Evolutionary conservation across 2,329 filamentous ascomycete species (phyloP), one percentile per base, ranked within the genome.

Genomic region (Claviceps pusilla): DNA sequence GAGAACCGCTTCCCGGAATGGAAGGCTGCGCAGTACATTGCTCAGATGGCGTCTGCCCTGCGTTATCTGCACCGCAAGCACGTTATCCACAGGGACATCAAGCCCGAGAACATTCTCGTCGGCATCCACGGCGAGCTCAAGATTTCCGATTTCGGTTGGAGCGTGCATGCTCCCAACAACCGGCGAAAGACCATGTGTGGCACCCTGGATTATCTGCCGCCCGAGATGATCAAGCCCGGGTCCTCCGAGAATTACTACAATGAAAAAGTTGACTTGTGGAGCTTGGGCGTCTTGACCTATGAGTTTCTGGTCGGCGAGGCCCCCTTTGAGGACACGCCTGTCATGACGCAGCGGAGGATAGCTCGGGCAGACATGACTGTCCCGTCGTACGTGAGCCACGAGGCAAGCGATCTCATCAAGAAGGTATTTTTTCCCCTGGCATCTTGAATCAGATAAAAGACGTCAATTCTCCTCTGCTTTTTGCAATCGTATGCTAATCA

Each of bases 51-150:
- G 3, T 57, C 58, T 9, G 62, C 65, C 0, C 54, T 68, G 53
- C 54, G 50, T 2, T 65, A 66, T 45, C 58, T 68, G 39, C 65
- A 67, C 57, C 54, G 62, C 7, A 67, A 67, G 57, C 59, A 66
- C 37, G 59, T 68, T 16, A 66, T 66, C 6, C 66, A 67, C 51
- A 61, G 65, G n/a, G 62, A 63, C 43, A 66, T 66, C 52, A 68
- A 68, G 62, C 65, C 66, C 3, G 65, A 66, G 56, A 68, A 69
- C 43, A 66, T 69, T 24, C 59, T 69, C 6, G 60, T 69, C 16
- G 91, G 91, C 14, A 89, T 97, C 57, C 91, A 97, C 66, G 93
- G 90, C 60, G 93, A 98, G 75, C 90, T 98, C 73, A 98, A 98
- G 71, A 90, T 98, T 65, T 94, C 89, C 4, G 93, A 98, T 69